Evolutionary conservation across 208 protist genomes (phyloP), one percentile per base, ranked within the genome.

Genomic region (Trypanosoma conorhini): DNA sequence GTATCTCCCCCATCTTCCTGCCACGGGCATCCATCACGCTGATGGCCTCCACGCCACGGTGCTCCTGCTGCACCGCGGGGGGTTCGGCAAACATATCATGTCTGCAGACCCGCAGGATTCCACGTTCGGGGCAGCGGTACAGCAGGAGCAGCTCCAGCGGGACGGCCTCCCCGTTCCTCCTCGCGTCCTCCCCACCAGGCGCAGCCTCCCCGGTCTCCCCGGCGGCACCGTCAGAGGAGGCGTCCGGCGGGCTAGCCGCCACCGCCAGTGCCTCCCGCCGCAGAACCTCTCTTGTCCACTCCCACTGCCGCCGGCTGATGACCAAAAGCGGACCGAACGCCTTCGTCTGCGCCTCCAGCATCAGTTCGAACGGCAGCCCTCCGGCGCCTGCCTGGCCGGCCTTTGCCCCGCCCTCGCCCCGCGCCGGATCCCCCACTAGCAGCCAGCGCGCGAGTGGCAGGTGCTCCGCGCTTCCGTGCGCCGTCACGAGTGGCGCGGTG

Each of bases 291-390:
- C 35, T 24, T 17, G 44, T 72, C 52, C 31, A 62, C 22, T 58
- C 24, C 58, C 56, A 72, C 22, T 72, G 67, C 33, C 31, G 22
- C 40, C 38, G 30, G 35, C 9, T 72, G 5, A 57, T 46, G 33
- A 64, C 17, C 38, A 72, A 21, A 7, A 63, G 26, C 7, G 38
- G 19, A 26, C 67, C 67, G 24, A 55, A 31, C n/a, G 24, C 21
- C 35, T 38, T 59, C 19, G 55, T 62, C 35, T 58, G 21, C 22
- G 28, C 67, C 48, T 63, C 55, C 28, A 72, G 33, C 3, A 58
- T 56, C 21, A 62, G 13, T 54, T 64, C 5, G 8, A 60, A 60
- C 42, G 5, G 26, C 13, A 59, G 17, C 30, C 56, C 51, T 48
- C 22, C n/a, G 15, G 17, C 2, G 0, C 3, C 19, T 9, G n/a